Evolutionary conservation across 108 stramenopile species (phyloP), one percentile per base, ranked within the genome.

Genomic region (Hondaea fermentalgiana): DNA sequence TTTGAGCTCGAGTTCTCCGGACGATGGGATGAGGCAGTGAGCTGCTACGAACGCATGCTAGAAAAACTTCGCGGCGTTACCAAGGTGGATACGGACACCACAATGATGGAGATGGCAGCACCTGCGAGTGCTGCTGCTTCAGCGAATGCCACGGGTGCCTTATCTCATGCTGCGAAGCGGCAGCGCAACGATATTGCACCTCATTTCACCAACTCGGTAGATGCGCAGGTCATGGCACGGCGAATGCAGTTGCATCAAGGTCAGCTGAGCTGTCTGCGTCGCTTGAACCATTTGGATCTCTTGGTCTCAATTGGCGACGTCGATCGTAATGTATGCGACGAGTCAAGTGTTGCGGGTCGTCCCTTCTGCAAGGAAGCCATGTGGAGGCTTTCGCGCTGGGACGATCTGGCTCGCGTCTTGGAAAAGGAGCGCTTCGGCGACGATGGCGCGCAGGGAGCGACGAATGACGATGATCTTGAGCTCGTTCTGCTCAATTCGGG

Each of bases 21-120:
- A 0, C 51, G 59, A 4, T 89, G 72, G 72, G 43, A 45, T 5
- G 89, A 89, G 17, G 89, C 89, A 4, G 16, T 89, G 57, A 43
- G 42, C 14, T 51, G 25, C 57, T 87, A 89, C 28, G 89, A 89
- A n/a, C n/a, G 87, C 1, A 87, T 55, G 87, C 53, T 87, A 5
- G 87, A 25, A 29, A 14, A 42, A 0, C 64, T 69, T 57, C 25
- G 49, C 5, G n/a, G 58, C 5, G 44, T 2, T 42, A 4, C 59
- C 25, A 87, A 49, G 21, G 58, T n/a, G 35, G 87, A 58, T 5
- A 57, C 53, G 21, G 53, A 45, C 19, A 45, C 83, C 29, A 87
- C 47, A 17, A 45, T 8, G n/a, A 87, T n/a, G 44, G 49, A 53
- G 5, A n/a, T 1, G 10, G 53, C 83, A 6, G 59, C 17, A 10